These are phyloP conservation scores for Aspergillus sp. DNA, from an alignment of 2,329 filamentous ascomycete genomes.

Conservation along the genomic window DNA sequence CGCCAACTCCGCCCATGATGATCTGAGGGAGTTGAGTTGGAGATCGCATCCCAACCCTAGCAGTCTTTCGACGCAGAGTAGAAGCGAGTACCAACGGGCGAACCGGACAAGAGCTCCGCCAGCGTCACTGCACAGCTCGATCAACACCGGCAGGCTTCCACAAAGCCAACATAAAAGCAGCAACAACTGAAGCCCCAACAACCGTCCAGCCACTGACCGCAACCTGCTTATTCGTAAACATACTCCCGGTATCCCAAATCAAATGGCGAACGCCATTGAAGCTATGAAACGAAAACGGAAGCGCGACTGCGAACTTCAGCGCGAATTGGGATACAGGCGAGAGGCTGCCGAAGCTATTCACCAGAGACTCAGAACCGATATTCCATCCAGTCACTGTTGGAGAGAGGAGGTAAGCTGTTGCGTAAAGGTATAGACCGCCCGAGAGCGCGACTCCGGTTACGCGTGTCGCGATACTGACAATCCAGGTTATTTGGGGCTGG, in stretches of 20 bases:
- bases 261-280: conserved; percentile 67
- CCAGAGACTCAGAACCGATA: conserved; percentile 58
- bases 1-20: too few relatives aligned
- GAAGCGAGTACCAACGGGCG: too few relatives aligned
- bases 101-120: too few relatives aligned
- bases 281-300: conserved; percentile 64
- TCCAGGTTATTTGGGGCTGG: conserved; percentile 76
- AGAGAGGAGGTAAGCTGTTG: conserved; percentile 71
- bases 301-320: conserved; percentile 56
- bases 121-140: too few relatives aligned
- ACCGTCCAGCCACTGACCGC: neutral
- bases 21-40: too few relatives aligned
- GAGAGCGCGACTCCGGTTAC: conserved; percentile 72
- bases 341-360: conserved; percentile 59
- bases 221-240: neutral
- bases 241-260: conserved; percentile 15
- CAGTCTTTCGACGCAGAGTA: too few relatives aligned
- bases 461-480: conserved; percentile 70
- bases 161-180: neutral
- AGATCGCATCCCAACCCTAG: too few relatives aligned
- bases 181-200: neutral
- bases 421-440: conserved; percentile 73
- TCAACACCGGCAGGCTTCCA: neutral
- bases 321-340: conserved; percentile 55
- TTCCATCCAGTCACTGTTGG: conserved; percentile 66